Evolutionary conservation across 2,329 filamentous ascomycete species (phyloP), one percentile per base, ranked within the genome.

Genomic region (Colletotrichum liaoningense): DNA sequence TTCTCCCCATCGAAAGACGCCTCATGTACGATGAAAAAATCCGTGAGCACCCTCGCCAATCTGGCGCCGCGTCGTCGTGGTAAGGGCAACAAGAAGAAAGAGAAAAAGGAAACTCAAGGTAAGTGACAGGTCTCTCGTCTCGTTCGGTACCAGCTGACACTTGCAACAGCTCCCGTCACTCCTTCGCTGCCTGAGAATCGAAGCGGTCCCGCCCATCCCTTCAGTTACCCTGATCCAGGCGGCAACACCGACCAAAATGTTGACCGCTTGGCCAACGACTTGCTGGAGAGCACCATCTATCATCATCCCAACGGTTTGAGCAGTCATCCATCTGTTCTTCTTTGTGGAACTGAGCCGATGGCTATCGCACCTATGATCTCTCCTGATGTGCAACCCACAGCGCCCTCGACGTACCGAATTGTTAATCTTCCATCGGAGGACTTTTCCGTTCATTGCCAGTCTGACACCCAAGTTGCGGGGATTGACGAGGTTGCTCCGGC

Each of bases 281-380:
- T 75, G 26, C 33, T 75, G 4, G 67, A 75, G 49, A 74, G 64
- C 16, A 73, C 71, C 6, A 63, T 67, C 5, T 63, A 46, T 63
- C 59, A 55, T 14, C 70, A 70, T 30, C 70, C 70, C 5, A 73
- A 73, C 55, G 70, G 73, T 11, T 63, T 74, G 24, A 65, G 65
- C 28, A 75, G 73, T 46, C 70, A 75, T 35, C 73, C 73, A 19
- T 70, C 73, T 0, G 66, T 74, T 12, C 49, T 65, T 14, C 56
- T 69, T 3, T 65, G 59, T 16, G 54, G 56, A 35, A 35, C 55
- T 26, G 64, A 56, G 11, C 66, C 70, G 12, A n/a, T 70, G 19
- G 11, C 33, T 12, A 14, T 56, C 35, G 38, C 42, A 16, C 19
- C 63, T 4, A 49, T n/a, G 33, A 35, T 24, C 54, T n/a, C 54